Evolutionary conservation across 2,329 filamentous ascomycete species (phyloP), one percentile per base, ranked within the genome.

Genomic region (Pseudogymnoascus sp.): DNA sequence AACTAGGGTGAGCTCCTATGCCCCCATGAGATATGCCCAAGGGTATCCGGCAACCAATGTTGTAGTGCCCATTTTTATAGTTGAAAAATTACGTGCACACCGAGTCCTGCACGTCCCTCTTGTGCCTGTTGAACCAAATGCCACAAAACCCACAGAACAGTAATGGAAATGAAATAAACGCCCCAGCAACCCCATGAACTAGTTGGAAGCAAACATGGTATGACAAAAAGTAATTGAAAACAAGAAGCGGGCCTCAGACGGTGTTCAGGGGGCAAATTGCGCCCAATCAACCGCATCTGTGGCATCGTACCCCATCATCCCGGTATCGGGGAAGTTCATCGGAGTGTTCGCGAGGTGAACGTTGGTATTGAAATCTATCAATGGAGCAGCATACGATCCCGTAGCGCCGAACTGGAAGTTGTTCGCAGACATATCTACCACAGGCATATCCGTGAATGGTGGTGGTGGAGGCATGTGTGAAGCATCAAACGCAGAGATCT

Each of bases 221-320:
- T 56, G 50, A 18, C 50, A 56, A 33, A 44, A 56, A 33, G 23
- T 56, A 56, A 56, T 56, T 56, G 50, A 56, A 56, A 56, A 56
- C 50, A 56, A 56, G 50, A 33, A 33, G n/a, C 28, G 4, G n/a
- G 28, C 50, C 11, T 4, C 28, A 56, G 28, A 5, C 59, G 5
- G 38, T 25, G 35, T 14, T 60, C 38, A 40, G 23, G 33, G 18
- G 11, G 59, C 38, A 18, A 42, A 60, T 25, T 40, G 59, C 23
- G 59, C 59, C 59, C 59, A 60, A 25, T 60, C 59, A 11, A 60
- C 31, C 6, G 33, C 18, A 40, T 60, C 59, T n/a, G 59, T 42
- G 38, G 33, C 12, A 31, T 40, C 28, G 16, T 33, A 56, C 1
- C 28, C 50, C 28, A 56, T 18, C 50, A 56, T 56, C 12, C 50